Evolutionary conservation across 805 yeast species (phyloP).

Genomic region (Schwanniomyces pseudopolymorphus): DNA sequence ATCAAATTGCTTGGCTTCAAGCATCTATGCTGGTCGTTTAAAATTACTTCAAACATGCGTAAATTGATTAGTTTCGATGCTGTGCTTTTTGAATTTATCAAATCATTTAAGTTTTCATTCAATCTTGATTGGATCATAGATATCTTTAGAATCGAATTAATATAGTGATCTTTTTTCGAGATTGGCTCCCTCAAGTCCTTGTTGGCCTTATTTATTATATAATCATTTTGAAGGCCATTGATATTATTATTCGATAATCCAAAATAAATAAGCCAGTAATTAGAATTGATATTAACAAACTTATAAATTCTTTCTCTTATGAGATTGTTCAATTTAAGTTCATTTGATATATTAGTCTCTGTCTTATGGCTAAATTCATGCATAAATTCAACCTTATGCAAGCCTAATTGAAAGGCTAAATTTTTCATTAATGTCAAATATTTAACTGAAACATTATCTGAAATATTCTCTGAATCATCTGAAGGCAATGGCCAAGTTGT

Average conservation of each 20-base stretch:
- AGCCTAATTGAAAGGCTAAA: slow-evolving; percentile 41
- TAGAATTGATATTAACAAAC: slow-evolving; percentile 41
- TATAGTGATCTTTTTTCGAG: slow-evolving; percentile 18
- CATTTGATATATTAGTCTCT: slow-evolving; percentile 20
- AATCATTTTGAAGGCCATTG: slow-evolving; percentile 35
- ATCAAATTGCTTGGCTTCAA: slow-evolving; percentile 23
- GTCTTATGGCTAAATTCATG: slow-evolving; percentile 41
- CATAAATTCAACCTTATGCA: slow-evolving; percentile 41
- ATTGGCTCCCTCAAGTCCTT: slow-evolving; percentile 15
- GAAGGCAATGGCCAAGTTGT: slow-evolving; percentile 47
- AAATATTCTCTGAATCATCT: slow-evolving; percentile 18
- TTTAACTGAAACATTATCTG: slow-evolving; percentile 34
- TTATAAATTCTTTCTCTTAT: slow-evolving; percentile 43
- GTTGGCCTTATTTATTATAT: slow-evolving; percentile 33
- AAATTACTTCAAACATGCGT: slow-evolving; percentile 43
- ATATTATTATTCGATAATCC: slow-evolving; percentile 35
- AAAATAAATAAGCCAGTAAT: slow-evolving; percentile 41
- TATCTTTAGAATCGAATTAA: slow-evolving; percentile 25
- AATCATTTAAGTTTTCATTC: slow-evolving; percentile 37
- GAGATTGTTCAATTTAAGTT: slow-evolving; percentile 30
- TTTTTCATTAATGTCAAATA: slow-evolving; percentile 39
- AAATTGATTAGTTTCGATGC: slow-evolving; percentile 36
- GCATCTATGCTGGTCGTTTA: slow-evolving; percentile 20
- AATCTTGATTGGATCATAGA: slow-evolving; percentile 40
- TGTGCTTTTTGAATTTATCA: slow-evolving; percentile 18